These are phyloP conservation scores for Isoetes taiwanensis DNA, from an alignment of 75 land plant species.

Conservation along the genomic window DNA sequence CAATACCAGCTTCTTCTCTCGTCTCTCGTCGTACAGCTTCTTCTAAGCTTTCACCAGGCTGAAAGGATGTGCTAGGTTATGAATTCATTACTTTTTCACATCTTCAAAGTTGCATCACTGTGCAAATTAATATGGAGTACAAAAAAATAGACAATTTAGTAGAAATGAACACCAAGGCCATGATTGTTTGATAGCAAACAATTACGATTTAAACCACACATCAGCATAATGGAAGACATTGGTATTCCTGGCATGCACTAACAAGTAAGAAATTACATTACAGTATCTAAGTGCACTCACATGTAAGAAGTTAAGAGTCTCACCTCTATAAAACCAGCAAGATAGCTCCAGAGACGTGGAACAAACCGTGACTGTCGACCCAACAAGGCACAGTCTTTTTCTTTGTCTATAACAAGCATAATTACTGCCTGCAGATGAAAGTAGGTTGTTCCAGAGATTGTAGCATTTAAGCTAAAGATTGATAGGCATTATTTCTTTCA, in stretches of 20 bases:
- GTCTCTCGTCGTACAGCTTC: slow-evolving; percentile 97
- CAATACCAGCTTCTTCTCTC: slow-evolving; percentile 82
- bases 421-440: slow-evolving; percentile 62
- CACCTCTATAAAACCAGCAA: slow-evolving; percentile 96
- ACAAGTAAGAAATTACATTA: no score
- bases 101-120: background rate
- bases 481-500: background rate
- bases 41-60: slow-evolving; percentile 97
- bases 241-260: background rate
- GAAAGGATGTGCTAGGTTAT: background rate
- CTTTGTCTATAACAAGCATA: slow-evolving; percentile 89
- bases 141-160: background rate
- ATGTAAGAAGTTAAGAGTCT: background rate
- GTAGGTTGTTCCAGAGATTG: background rate
- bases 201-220: background rate
- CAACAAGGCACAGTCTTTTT: slow-evolving; percentile 70
- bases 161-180: no score
- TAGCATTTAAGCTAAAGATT: background rate
- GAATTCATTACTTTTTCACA: background rate
- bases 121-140: background rate
- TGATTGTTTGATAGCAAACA: no score
- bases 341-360: slow-evolving; percentile 96
- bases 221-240: background rate
- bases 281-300: no score
- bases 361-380: slow-evolving; percentile 77